Base-by-base conservation (phyloP, 2,329 filamentous ascomycete species). In the Phoma sp. region DNA sequence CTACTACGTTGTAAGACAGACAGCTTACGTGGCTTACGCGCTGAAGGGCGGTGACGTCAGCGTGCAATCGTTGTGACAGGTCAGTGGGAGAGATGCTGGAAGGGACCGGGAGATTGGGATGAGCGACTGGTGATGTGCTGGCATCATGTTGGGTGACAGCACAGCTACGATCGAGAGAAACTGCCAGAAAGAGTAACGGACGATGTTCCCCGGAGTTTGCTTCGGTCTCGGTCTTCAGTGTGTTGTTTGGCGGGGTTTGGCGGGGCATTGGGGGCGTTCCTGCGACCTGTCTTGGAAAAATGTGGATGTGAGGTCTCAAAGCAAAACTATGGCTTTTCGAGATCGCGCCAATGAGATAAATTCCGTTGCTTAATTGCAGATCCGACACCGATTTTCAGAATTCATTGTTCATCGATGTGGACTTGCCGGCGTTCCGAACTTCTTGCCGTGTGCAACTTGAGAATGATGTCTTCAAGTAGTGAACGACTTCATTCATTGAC, bases 1-100 rank as follows among this genome's bases (percentile, higher is more conserved):
- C 33, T 15, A n/a, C n/a, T n/a, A n/a, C n/a, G n/a, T n/a, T n/a
- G n/a, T n/a, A 28, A 18, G 30, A 39, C 45, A 48, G 36, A 47
- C 39, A 42, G 53, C 50, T 43, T 48, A 47, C 50, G 36, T 43
- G 48, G 53, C 50, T 39, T 42, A 39, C 37, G 45, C 40, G 21
- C 38, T 30, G 29, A 32, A 11, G 7, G 18, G n/a, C 17, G 21
- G 38, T 55, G 58, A 58, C 52, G 54, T 58, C 45, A 45, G 20
- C 33, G 47, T 48, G 30, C 29, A 15, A 58, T 25, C 33, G 14
- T 15, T 43, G 43, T 28, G 39, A 46, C 33, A 7, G 25, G 45
- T 34, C 34, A 14, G 39, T 39, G 34, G 28, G 33, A 53, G 37
- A 23, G 6, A 15, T 17, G 15, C 18, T 32, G 33, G 32, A 33